Evolutionary conservation across 2,329 filamentous ascomycete species (phyloP), one percentile per base, ranked within the genome.

Genomic region (Fusarium sp.): DNA sequence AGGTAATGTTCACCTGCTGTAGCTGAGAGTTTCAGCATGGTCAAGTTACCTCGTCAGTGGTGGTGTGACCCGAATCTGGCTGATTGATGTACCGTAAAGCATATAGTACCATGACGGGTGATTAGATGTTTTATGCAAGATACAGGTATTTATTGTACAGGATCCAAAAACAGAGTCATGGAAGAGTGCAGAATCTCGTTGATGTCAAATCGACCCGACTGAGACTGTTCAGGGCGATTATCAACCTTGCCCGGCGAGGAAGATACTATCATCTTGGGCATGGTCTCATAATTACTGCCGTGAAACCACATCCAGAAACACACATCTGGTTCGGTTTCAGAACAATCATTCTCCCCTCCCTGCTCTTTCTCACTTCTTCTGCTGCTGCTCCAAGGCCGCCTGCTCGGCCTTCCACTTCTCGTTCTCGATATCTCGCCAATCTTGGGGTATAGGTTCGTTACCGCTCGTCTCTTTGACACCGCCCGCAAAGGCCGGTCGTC

Each of bases 401-500:
- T 76, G 72, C 59, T 76, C 72, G 11, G 69, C 61, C 46, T 70
- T 65, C 69, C 82, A 87, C 72, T 83, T 83, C 70, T 88, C 84
- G 65, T 88, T 88, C 77, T 89, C 86, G 15, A 83, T 68, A 68
- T 88, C 86, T 61, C 86, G 79, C 86, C 86, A 89, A 71, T 89
- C 86, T 65, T 75, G 75, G 31, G 82, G 80, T 49, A 79, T 80
- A 50, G 82, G 82, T 72, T 90, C 89, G 75, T 90, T 85, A 39
- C 88, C 89, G 69, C 84, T 86, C 44, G 87, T 88, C 75, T 84
- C 82, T 75, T 85, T 86, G 61, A 85, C 85, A n/a, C 79, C 76
- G 54, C 85, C 84, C 10, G 80, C 79, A 73, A 90, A 92, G 9
- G 89, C 90, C 41, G 87, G 83, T 71, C 86, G 87, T 29, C 92